phyloP scores from a whole-genome alignment of 352 stramenopile genomes.

The Pelagophyceae sp. region DNA sequence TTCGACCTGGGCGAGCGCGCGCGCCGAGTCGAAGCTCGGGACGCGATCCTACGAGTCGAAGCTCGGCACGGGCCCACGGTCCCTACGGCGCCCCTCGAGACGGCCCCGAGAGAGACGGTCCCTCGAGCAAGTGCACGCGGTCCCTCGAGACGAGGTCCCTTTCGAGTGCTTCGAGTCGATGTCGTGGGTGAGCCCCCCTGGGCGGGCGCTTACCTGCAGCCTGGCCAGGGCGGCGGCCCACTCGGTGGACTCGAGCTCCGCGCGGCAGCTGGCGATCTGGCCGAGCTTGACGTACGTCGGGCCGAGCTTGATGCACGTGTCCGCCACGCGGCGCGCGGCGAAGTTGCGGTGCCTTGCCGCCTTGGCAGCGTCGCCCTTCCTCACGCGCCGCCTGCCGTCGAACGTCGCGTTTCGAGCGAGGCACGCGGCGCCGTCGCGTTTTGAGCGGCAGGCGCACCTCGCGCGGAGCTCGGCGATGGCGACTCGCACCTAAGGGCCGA shows the following conservation, averaged over 20 bases:
- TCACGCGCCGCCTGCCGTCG: neutral
- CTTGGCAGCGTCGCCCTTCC: too few species aligned
- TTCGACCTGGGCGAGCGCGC: constrained; percentile 32
- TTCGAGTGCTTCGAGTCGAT: too few species aligned
- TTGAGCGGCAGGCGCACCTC: neutral
- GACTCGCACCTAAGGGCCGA: neutral
- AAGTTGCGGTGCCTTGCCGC: neutral
- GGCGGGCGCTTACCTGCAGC: too few species aligned
- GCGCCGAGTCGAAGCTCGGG: constrained; percentile 39
- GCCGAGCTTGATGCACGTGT: neutral
- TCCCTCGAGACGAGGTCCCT: too few species aligned
- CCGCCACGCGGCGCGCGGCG: neutral
- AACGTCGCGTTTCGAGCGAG: neutral
- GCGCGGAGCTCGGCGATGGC: neutral
- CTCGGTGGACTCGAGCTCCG: constrained; percentile 46
- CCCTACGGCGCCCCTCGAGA: too few species aligned
- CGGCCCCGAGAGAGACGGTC: too few species aligned
- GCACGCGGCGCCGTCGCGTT: neutral
- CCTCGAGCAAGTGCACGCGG: too few species aligned
- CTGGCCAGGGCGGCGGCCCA: constrained; percentile 50
- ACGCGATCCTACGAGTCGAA: too few species aligned
- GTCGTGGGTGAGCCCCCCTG: too few species aligned
- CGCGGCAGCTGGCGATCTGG: constrained; percentile 53
- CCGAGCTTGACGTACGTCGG: constrained; percentile 39
- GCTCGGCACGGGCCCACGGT: too few species aligned